Evolutionary conservation across 306 rosid genomes (phyloP), one percentile per base, ranked within the genome.

Genomic region (Quercus variabilis): DNA sequence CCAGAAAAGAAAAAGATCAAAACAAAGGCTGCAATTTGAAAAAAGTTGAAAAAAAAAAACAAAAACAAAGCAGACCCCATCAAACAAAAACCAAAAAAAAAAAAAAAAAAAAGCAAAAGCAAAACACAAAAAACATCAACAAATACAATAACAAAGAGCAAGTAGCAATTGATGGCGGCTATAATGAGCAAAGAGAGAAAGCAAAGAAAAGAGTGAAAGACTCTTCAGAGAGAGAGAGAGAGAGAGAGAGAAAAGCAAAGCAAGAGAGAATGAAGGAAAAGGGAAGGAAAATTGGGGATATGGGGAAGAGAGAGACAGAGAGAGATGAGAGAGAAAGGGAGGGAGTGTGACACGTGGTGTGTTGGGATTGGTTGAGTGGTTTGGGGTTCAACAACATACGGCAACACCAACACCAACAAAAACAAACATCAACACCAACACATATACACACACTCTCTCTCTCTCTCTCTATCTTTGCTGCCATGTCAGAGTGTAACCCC

Each of bases 401-500:
- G 41, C 88, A 77, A 80, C 78, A 73, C 59, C 84, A 75, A 73
- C 84, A 79, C 13, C 88, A 77, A 80, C 78, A 79, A 69, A 80
- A 75, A 73, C 84, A 79, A 46, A 49, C 82, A 79, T 55, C 75
- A 78, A 59, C 84, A n/a, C 62, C 84, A 76, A 80, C 77, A 68
- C 78, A 25, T 69, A 76, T 75, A 14, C 21, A 13, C 56, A 11
- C 80, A 20, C 80, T 58, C 75, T 54, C 23, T 23, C 23, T 23
- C 23, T 23, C 23, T 77, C 52, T 69, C 81, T 51, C 84, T 83
- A 89, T 88, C 91, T 84, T 88, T 74, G 81, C 85, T 91, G 96
- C 96, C 98, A 89, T 92, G 98, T 94, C 97, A 94, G 97, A 85
- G 90, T 69, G 91, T 81, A 88, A 87, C 89, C 94, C 92, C 90